Conservation (phyloP, 495 filamentous ascomycete genomes). For the Aspergillus kassunensis region DNA sequence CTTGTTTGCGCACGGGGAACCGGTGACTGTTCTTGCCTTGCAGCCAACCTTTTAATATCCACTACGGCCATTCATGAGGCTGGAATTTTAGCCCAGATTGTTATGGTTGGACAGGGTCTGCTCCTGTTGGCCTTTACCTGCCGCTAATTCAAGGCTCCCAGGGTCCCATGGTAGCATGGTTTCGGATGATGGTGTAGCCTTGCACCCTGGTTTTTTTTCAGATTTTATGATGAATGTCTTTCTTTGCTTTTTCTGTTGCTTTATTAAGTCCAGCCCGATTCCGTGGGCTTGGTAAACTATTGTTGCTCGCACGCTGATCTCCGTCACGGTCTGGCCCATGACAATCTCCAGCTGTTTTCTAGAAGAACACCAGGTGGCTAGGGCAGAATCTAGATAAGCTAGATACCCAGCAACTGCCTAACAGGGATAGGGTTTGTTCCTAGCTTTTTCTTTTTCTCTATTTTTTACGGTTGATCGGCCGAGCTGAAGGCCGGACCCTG, state of each 20-base stretch:
- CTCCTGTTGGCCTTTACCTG: background rate
- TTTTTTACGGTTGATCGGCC: no score
- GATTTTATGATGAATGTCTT: background rate
- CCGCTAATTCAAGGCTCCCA: background rate
- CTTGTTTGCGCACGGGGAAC: background rate
- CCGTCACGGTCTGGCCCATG: background rate
- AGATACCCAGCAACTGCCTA: background rate
- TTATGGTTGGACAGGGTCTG: background rate
- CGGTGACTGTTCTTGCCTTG: background rate
- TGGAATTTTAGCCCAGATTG: background rate
- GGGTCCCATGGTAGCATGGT: slow-evolving; percentile 1
- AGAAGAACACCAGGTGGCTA: background rate
- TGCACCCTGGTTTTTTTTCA: background rate
- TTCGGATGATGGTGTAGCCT: background rate
- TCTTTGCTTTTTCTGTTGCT: slow-evolving; percentile 1
- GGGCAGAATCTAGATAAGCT: background rate
- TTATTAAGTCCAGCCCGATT: background rate
- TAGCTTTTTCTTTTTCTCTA: background rate
- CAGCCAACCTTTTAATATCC: background rate
- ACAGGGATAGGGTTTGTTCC: background rate
- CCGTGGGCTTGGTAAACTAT: background rate
- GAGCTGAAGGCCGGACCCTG: no score
- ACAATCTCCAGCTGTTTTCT: background rate
- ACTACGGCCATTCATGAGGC: background rate
- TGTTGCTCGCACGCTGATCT: background rate